Evolutionary conservation across 2,329 filamentous ascomycete genomes (phyloP).

Genomic region (Fusarium bactridioides): DNA sequence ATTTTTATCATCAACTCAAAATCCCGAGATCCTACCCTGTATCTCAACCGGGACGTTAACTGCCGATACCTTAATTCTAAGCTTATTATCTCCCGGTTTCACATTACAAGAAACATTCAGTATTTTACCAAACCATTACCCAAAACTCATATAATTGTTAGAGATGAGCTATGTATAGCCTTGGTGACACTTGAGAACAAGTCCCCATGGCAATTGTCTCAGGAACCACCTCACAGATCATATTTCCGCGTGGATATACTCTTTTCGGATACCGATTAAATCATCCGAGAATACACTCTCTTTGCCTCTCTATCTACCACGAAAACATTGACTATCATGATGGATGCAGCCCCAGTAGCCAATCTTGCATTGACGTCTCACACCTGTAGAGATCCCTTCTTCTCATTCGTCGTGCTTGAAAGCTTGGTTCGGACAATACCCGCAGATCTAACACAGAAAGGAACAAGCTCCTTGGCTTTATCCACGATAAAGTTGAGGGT

Average conservation of each 20-base stretch:
- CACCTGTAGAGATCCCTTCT: constrained; percentile 23
- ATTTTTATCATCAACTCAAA: constrained; percentile 5
- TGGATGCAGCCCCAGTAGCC: constrained; percentile 26
- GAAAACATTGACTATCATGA: background rate
- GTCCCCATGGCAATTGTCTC: background rate
- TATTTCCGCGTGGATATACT: background rate
- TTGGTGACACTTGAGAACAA: background rate
- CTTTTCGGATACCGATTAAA: background rate
- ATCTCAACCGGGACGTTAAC: background rate
- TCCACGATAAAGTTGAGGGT: constrained; percentile 35
- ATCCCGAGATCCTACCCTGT: background rate
- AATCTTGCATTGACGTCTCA: constrained; percentile 30
- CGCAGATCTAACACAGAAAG: constrained; percentile 9
- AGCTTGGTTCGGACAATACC: constrained; percentile 9
- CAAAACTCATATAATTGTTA: background rate
- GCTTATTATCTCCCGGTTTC: background rate
- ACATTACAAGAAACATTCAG: background rate
- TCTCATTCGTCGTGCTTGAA: constrained; percentile 18
- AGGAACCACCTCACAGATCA: background rate
- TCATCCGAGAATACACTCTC: background rate
- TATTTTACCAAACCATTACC: background rate
- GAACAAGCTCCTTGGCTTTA: constrained; percentile 30
- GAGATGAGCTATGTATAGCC: background rate
- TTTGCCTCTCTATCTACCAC: background rate
- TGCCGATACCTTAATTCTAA: background rate